Evolutionary conservation across 176 grass and related monocot species (phyloP).

Genomic region (Eremochloa ophiuroides): DNA sequence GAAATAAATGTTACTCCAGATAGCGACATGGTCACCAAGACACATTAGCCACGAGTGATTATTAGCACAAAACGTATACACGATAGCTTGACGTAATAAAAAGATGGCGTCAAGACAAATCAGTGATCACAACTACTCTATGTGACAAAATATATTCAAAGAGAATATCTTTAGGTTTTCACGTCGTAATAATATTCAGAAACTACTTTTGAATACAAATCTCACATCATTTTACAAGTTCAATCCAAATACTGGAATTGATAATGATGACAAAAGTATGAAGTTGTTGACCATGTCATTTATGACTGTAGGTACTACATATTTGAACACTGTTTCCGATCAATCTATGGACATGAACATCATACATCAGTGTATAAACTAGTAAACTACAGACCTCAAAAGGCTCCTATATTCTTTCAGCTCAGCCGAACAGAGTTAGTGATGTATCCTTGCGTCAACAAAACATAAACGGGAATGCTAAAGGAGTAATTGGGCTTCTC

Average conservation of each 20-base stretch:
- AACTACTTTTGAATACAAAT: not conserved
- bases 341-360: not conserved
- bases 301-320: not conserved
- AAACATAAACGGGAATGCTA: not conserved
- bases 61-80: not conserved
- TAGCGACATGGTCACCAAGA: too few relatives aligned
- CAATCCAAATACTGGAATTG: not conserved
- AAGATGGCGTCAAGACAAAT: not conserved
- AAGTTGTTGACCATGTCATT: not conserved
- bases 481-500: not conserved
- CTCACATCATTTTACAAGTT: not conserved
- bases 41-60: not conserved
- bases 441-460: not conserved
- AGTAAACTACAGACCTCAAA: not conserved
- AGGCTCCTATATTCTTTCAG: not conserved
- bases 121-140: not conserved
- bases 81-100: not conserved
- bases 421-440: too few relatives aligned
- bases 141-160: not conserved
- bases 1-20: too few relatives aligned
- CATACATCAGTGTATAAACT: not conserved
- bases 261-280: not conserved
- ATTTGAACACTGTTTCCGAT: not conserved
- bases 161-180: too few relatives aligned
- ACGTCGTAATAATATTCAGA: not conserved